Evolutionary conservation across 169 alveolate genomes (phyloP).

Genomic region (Eimeria brunetti): DNA sequence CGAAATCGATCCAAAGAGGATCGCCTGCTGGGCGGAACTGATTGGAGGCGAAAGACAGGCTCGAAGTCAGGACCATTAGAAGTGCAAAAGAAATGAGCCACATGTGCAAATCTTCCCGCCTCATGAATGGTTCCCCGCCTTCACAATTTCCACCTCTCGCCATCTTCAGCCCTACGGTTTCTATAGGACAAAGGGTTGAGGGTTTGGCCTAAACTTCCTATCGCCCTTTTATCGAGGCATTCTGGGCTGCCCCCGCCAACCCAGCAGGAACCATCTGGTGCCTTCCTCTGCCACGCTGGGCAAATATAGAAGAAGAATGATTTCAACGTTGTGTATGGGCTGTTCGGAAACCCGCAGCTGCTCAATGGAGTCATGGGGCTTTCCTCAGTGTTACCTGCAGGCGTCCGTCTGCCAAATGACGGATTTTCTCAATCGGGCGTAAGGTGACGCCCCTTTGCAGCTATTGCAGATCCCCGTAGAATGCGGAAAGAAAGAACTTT

Average conservation of each 20-base stretch:
- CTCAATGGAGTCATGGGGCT: constrained; percentile 34
- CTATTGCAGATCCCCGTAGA: not conserved
- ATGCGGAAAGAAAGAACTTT: not conserved
- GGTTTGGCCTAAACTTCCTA: not conserved
- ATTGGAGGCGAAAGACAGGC: constrained; percentile 42
- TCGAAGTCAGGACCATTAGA: constrained; percentile 55
- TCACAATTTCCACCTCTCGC: constrained; percentile 36
- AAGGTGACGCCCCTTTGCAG: not conserved
- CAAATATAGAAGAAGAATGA: not conserved
- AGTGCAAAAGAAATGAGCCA: constrained; percentile 58
- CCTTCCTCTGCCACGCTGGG: constrained; percentile 18
- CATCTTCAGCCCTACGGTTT: constrained; percentile 14
- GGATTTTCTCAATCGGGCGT: not conserved
- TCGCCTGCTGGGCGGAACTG: constrained; percentile 21
- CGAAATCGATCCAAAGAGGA: constrained; percentile 39
- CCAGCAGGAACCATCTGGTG: constrained; percentile 20
- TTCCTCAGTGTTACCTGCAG: not conserved
- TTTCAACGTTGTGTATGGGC: not conserved
- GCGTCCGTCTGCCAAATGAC: not conserved
- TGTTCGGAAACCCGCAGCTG: constrained; percentile 1
- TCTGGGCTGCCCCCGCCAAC: constrained; percentile 28
- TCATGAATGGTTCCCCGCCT: constrained; percentile 18
- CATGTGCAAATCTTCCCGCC: constrained; percentile 58
- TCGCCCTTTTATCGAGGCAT: constrained; percentile 26
- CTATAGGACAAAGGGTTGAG: not conserved